These are phyloP conservation scores for Mortierella sp. DNA, from an alignment of 371 early-diverging fungal genomes.

Conservation along the genomic window DNA sequence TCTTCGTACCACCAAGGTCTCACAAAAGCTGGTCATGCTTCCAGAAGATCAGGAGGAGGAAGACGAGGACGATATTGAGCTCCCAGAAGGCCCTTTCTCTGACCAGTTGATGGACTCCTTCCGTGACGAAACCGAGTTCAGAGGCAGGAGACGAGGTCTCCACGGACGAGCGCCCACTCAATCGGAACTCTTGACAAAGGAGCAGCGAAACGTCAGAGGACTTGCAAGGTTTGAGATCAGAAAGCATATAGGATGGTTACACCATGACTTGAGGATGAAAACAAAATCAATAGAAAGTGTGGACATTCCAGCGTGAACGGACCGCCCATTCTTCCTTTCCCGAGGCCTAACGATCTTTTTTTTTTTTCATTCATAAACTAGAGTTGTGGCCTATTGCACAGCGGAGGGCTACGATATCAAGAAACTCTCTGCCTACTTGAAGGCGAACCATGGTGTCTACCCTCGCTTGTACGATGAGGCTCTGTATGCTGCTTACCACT, in stretches of 20 bases:
- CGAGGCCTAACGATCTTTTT: not conserved
- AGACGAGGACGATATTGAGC: slow-evolving; percentile 57
- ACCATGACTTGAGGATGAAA: not conserved
- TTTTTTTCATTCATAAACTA: slow-evolving; percentile 1
- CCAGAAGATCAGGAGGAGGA: slow-evolving; percentile 82
- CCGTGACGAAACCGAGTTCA: slow-evolving; percentile 49
- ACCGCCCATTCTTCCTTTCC: not conserved
- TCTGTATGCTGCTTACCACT: slow-evolving; percentile 74
- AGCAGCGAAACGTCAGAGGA: slow-evolving; percentile 45
- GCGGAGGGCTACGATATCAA: slow-evolving; percentile 82
- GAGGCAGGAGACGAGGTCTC: slow-evolving; percentile 53
- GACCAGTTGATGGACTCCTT: slow-evolving; percentile 62
- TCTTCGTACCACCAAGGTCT: slow-evolving; percentile 88
- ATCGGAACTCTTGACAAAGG: slow-evolving; percentile 51
- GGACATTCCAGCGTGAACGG: not conserved
- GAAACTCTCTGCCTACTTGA: slow-evolving; percentile 67
- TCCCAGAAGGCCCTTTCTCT: slow-evolving; percentile 43
- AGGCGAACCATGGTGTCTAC: slow-evolving; percentile 66
- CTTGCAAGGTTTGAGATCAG: slow-evolving; percentile 36
- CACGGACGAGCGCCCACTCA: slow-evolving; percentile 53
- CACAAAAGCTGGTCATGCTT: slow-evolving; percentile 92
- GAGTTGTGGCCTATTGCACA: slow-evolving; percentile 95
- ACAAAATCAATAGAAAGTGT: slow-evolving; percentile 1
- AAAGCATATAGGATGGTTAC: not conserved
- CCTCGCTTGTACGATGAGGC: slow-evolving; percentile 74